These are phyloP conservation scores for Silene conica DNA, from an alignment of 148 eudicot genomes.

Conservation along the genomic window DNA sequence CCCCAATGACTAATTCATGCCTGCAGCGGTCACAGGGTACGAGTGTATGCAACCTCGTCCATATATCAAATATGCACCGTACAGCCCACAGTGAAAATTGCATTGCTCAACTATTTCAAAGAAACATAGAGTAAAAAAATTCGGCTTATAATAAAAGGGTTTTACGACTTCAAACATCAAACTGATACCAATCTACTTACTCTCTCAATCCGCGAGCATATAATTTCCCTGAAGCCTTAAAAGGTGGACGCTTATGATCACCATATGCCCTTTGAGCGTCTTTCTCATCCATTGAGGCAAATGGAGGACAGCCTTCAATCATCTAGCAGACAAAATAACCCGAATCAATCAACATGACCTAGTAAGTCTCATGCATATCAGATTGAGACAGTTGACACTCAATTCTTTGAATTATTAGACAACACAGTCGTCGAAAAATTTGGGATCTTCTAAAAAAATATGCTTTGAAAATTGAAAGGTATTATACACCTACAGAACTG, in stretches of 20 bases:
- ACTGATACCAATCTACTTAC: slow-evolving; percentile 34
- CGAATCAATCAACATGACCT: not conserved
- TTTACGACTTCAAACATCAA: not conserved
- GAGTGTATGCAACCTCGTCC: not conserved
- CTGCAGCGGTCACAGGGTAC: too few species aligned
- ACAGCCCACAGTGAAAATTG: not conserved
- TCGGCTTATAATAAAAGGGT: not conserved
- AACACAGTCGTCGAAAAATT: not conserved
- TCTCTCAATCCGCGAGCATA: slow-evolving; percentile 81
- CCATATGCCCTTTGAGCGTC: slow-evolving; percentile 65
- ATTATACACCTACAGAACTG: not conserved
- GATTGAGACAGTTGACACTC: not conserved
- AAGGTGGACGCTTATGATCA: slow-evolving; percentile 80
- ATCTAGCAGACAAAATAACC: slow-evolving; percentile 41
- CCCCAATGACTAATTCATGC: too few species aligned
- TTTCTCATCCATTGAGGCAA: slow-evolving; percentile 41
- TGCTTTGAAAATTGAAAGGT: not conserved
- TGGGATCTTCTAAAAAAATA: not conserved
- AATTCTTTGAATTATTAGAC: not conserved
- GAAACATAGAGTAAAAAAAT: not conserved
- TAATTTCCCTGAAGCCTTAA: slow-evolving; percentile 59
- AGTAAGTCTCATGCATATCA: not conserved
- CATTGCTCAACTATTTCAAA: not conserved
- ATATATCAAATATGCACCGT: not conserved
- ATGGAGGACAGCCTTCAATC: slow-evolving; percentile 95